Evolutionary conservation across 2,329 filamentous ascomycete genomes (phyloP).

Genomic region (Fusarium sp.): DNA sequence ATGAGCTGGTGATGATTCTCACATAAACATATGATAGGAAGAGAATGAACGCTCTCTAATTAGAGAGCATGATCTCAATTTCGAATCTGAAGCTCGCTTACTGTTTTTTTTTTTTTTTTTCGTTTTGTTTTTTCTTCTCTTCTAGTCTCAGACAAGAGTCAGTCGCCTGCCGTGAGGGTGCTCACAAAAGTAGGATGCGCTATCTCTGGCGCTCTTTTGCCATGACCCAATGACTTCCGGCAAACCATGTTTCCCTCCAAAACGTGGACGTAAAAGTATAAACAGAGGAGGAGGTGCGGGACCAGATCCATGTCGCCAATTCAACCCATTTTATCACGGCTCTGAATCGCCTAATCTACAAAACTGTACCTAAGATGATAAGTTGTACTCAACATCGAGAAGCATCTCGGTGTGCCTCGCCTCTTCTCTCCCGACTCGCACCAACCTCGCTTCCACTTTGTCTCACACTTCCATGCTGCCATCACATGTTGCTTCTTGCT

Average conservation of each 20-base stretch:
- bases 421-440: slow-evolving; percentile 1
- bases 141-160: slow-evolving; percentile 32
- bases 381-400: background rate
- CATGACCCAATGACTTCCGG: slow-evolving; percentile 11
- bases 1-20: slow-evolving; percentile 72
- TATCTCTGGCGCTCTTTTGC: slow-evolving; percentile 9
- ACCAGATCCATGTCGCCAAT: slow-evolving; percentile 17
- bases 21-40: slow-evolving; percentile 73
- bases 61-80: slow-evolving; percentile 71
- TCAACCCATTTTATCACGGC: slow-evolving; percentile 27
- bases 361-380: background rate
- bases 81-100: slow-evolving; percentile 67
- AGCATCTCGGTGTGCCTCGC: background rate
- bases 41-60: slow-evolving; percentile 70
- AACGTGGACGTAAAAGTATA: slow-evolving; percentile 29
- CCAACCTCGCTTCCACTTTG: slow-evolving; percentile 13
- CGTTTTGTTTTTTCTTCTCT: background rate
- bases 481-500: slow-evolving; percentile 29
- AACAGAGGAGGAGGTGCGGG: slow-evolving; percentile 26
- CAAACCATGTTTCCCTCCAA: slow-evolving; percentile 23
- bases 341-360: slow-evolving; percentile 6
- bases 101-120: slow-evolving; percentile 6
- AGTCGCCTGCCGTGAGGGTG: slow-evolving; percentile 14
- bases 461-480: slow-evolving; percentile 14
- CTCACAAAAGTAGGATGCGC: slow-evolving; percentile 9